Percentiles rank a stretch among this genome's conserved stretches.
Conservation (phyloP, 257 asterid genomes). For the Ehretia macrophylla region DNA sequence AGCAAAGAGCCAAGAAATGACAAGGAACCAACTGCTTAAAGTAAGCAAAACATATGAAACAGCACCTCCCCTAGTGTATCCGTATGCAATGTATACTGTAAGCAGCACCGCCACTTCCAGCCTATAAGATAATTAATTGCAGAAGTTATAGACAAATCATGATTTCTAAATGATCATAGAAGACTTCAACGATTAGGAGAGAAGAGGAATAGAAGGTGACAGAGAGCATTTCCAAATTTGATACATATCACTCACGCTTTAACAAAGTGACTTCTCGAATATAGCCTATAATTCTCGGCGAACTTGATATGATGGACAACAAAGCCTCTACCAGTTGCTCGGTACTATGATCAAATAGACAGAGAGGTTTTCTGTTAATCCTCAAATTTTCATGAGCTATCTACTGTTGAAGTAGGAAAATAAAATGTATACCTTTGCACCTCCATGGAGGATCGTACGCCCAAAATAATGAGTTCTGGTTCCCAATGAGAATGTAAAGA, state of each 20-base stretch:
- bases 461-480: slow-evolving; percentile 97
- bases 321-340: slow-evolving; percentile 98
- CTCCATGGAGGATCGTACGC: slow-evolving; percentile 98
- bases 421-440: slow-evolving; percentile 76
- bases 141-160: not conserved
- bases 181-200: not conserved
- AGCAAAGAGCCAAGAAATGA: slow-evolving; percentile 95
- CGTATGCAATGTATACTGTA: slow-evolving; percentile 85
- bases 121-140: slow-evolving; percentile 42
- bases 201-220: not conserved
- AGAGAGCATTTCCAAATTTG: slow-evolving; percentile 5
- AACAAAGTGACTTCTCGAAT: slow-evolving; percentile 96
- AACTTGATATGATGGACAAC: slow-evolving; percentile 95
- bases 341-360: slow-evolving; percentile 36
- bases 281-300: slow-evolving; percentile 93
- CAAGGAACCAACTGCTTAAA: slow-evolving; percentile 96
- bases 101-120: slow-evolving; percentile 92
- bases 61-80: slow-evolving; percentile 60
- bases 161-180: not conserved
- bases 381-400: not conserved
- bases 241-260: slow-evolving; percentile 54
- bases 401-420: not conserved
- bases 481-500: slow-evolving; percentile 93
- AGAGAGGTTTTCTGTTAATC: not conserved
- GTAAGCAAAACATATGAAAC: slow-evolving; percentile 66